These are phyloP conservation scores for Eucalyptus cladocalyx DNA, from an alignment of 345 rosid genomes.

Conservation along the genomic window DNA sequence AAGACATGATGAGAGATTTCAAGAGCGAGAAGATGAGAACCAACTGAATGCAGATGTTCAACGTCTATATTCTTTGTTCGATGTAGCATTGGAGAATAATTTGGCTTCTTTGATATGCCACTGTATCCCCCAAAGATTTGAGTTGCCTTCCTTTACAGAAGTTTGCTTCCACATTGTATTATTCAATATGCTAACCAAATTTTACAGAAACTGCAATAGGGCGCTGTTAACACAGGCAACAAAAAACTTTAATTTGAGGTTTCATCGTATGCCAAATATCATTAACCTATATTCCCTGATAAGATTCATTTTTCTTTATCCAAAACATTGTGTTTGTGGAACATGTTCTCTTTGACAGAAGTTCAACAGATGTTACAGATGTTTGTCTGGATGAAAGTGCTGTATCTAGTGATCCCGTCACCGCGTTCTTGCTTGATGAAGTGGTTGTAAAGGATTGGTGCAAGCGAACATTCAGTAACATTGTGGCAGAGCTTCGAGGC, in stretches of 20 bases:
- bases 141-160: background rate
- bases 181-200: background rate
- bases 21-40: constrained; percentile 44
- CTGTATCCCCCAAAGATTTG: constrained; percentile 54
- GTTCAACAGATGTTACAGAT: constrained; percentile 72
- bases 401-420: constrained; percentile 90
- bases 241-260: background rate
- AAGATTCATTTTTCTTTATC: background rate
- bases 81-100: constrained; percentile 82
- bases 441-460: constrained; percentile 99
- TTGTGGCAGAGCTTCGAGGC: constrained; percentile 40
- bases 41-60: constrained; percentile 59
- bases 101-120: constrained; percentile 77
- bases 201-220: background rate
- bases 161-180: background rate
- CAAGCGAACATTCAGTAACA: constrained; percentile 59
- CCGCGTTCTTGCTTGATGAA: constrained; percentile 97
- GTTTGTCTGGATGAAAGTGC: constrained; percentile 98
- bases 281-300: background rate
- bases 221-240: background rate
- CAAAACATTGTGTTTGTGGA: background rate
- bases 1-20: constrained; percentile 41
- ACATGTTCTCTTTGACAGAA: constrained; percentile 32
- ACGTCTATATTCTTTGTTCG: constrained; percentile 83
- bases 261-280: background rate